These are phyloP conservation scores for Paralagenidium karlingii DNA, from an alignment of 352 stramenopile species.

Conservation along the genomic window DNA sequence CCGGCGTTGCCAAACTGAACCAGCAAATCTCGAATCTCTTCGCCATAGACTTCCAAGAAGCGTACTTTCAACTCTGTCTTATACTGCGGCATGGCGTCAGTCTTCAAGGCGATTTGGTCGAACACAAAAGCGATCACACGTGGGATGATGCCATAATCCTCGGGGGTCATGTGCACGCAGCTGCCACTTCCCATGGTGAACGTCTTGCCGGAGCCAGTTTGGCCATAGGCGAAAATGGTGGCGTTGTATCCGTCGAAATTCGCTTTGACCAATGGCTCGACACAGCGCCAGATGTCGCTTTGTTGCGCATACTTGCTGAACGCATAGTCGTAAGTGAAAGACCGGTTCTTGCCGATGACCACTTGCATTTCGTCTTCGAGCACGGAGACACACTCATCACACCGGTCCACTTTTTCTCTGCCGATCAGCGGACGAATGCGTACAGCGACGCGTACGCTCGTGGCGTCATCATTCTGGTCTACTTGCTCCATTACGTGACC, in stretches of 20 bases:
- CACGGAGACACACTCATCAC: constrained; percentile 77
- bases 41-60: constrained; percentile 90
- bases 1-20: constrained; percentile 49
- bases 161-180: constrained; percentile 54
- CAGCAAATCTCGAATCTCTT: constrained; percentile 85
- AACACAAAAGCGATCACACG: constrained; percentile 80
- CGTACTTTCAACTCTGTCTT: constrained; percentile 50
- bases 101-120: constrained; percentile 54
- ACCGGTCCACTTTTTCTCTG: constrained; percentile 81
- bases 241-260: constrained; percentile 85
- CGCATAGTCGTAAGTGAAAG: constrained; percentile 87
- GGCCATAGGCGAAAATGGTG: constrained; percentile 83
- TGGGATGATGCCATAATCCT: constrained; percentile 83
- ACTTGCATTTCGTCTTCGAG: constrained; percentile 74
- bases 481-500: no score
- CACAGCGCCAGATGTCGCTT: constrained; percentile 75
- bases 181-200: constrained; percentile 84
- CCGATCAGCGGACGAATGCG: constrained; percentile 78
- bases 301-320: constrained; percentile 78
- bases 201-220: constrained; percentile 81
- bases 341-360: constrained; percentile 79
- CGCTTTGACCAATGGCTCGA: constrained; percentile 67
- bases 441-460: constrained; percentile 66
- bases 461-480: constrained; percentile 1
- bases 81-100: constrained; percentile 40